A percentile compares a stretch with the other conserved stretches of the same genome.
phyloP scores from a whole-genome alignment of 2,329 filamentous ascomycete species.

The Trichoderma cornu-damae region DNA sequence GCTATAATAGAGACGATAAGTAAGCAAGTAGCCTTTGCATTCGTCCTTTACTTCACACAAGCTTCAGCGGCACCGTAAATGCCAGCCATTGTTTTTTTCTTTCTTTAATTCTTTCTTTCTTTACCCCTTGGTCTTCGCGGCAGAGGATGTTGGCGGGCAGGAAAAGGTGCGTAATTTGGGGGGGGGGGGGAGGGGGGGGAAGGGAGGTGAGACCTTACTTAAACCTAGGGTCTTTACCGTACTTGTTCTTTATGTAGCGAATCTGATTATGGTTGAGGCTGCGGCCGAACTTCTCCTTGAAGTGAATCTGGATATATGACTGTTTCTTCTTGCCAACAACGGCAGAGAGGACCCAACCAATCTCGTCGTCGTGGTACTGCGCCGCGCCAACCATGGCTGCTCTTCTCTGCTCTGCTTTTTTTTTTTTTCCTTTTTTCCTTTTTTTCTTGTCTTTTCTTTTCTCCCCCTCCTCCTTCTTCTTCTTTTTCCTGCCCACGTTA shows the following conservation, averaged over 20 bases:
- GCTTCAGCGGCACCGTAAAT: not conserved
- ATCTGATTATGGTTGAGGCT: conserved; percentile 33
- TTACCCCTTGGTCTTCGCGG: not conserved
- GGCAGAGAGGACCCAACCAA: conserved; percentile 32
- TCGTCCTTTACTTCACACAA: not conserved
- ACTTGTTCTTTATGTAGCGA: conserved; percentile 39
- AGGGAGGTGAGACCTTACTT: conserved; percentile 28
- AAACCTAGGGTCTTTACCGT: conserved; percentile 37
- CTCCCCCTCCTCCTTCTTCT: no score
- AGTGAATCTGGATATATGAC: conserved; percentile 27
- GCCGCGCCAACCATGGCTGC: conserved; percentile 32
- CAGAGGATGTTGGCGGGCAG: not conserved
- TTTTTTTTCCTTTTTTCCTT: no score
- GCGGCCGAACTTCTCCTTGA: conserved; percentile 28
- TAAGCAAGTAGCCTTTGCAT: not conserved
- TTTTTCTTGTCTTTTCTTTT: not conserved
- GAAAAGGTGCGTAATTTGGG: not conserved
- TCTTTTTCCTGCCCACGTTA: not conserved
- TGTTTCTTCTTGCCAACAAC: conserved; percentile 28
- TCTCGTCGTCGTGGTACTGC: conserved; percentile 33
- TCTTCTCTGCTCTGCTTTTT: not conserved
- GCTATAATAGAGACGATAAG: conserved; percentile 2
- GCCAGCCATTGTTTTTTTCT: not conserved
- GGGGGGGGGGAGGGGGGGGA: not conserved
- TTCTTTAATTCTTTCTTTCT: no score